A percentile compares a stretch with the other conserved stretches of the same genome.
Conservation (phyloP, 2,329 filamentous ascomycete genomes). For the Aspergillus sp. region DNA sequence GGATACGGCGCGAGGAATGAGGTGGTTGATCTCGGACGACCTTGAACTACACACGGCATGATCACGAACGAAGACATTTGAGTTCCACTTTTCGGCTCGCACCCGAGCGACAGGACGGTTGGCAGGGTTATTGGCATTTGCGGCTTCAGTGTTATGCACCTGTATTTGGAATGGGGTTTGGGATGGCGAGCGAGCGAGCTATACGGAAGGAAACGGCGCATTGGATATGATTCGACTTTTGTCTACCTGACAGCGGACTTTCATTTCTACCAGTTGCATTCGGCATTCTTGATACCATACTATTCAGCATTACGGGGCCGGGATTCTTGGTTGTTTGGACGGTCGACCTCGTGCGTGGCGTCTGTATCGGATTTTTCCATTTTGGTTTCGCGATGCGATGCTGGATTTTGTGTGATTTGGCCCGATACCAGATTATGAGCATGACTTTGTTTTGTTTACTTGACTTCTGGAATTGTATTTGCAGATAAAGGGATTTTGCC, state of each 20-base stretch:
- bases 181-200: conserved; percentile 5
- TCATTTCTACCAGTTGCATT: conserved; percentile 4
- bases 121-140: background rate
- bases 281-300: conserved; percentile 14
- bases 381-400: too few species aligned
- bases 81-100: background rate
- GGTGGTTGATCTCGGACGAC: background rate
- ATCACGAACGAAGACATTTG: background rate
- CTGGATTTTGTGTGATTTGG: conserved; percentile 8
- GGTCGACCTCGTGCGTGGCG: conserved; percentile 17
- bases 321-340: conserved; percentile 13
- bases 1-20: conserved; percentile 10
- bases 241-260: conserved; percentile 5
- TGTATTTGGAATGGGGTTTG: background rate
- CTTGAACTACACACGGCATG: background rate
- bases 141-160: background rate
- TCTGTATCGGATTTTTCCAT: conserved; percentile 13
- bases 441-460: conserved; percentile 8
- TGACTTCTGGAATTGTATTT: conserved; percentile 23
- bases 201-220: conserved; percentile 11
- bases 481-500: too few species aligned
- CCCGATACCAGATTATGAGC: conserved; percentile 27
- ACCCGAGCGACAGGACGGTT: background rate
- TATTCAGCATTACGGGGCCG: conserved; percentile 15
- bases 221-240: too few species aligned